Evolutionary conservation across 2,329 filamentous ascomycete species (phyloP), one percentile per base, ranked within the genome.

Genomic region (Acrodontium crateriforme): DNA sequence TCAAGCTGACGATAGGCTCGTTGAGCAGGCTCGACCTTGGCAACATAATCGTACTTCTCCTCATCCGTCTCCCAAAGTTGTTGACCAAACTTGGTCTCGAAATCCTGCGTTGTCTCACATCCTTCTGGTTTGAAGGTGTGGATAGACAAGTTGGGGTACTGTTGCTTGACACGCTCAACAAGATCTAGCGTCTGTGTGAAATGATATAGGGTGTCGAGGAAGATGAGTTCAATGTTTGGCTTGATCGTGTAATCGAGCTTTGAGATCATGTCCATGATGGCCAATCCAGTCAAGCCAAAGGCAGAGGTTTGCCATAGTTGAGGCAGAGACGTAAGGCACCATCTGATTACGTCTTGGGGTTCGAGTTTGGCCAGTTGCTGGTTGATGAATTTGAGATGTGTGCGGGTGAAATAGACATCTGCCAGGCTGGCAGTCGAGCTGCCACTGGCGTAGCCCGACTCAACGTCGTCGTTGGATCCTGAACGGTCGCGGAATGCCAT

Each of bases 11-110:
- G 65, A 58, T 94, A 95, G 5, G 89, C 83, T 36, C 89, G 75
- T 59, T 93, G 77, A 30, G 85, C 82, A 10, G 89, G 89, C 65
- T 98, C 89, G 26, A 98, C 89, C 65, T 98, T 98, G 60, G 85
- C 89, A 38, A 89, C 67, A 68, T 82, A 95, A 67, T 98, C 89
- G 59, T 98, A 98, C 48, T 87, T 70, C 49, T 94, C 81, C 27
- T 84, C 70, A 40, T 89, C 78, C 17, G 65, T 71, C 53, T 93
- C 79, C 75, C 85, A 98, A 25, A 95, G 63, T 41, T 73, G 71
- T 51, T 76, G 65, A 48, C 89, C 89, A 51, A 94, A 83, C 47
- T 73, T 76, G 36, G 69, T 63, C 53, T 83, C 78, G 49, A 98
- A 94, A 39, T 92, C 77, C 28, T 70, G 69, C 11, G 70, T 67